phyloP scores from a whole-genome alignment of 192 early-diverging fungal genomes.

The Cladochytrium replicatum region DNA sequence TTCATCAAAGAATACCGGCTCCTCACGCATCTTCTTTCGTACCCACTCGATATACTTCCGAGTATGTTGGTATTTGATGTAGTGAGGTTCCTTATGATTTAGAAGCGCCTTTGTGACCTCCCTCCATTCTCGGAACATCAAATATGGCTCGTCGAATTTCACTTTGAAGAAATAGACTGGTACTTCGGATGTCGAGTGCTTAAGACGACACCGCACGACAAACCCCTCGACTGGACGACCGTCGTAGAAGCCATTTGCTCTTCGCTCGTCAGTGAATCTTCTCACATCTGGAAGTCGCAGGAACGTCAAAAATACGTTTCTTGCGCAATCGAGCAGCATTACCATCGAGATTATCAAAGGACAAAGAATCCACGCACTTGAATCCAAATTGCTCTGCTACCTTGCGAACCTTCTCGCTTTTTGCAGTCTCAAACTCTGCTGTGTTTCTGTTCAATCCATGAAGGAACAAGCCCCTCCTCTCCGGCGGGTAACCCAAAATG shows the following conservation, averaged over 20 bases:
- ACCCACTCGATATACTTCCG: slow-evolving; percentile 71
- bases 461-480: slow-evolving; percentile 71
- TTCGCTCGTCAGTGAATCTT: slow-evolving; percentile 56
- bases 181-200: slow-evolving; percentile 3
- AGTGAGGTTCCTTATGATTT: slow-evolving; percentile 19
- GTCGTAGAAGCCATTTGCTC: slow-evolving; percentile 52
- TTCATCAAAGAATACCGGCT: slow-evolving; percentile 56
- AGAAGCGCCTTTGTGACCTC: slow-evolving; percentile 71
- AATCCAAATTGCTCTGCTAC: slow-evolving; percentile 73
- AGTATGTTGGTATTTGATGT: slow-evolving; percentile 41
- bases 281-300: no score
- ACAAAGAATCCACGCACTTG: slow-evolving; percentile 36
- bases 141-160: slow-evolving; percentile 90
- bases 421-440: slow-evolving; percentile 58
- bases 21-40: slow-evolving; percentile 35
- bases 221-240: slow-evolving; percentile 82
- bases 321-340: no score
- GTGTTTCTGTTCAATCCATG: slow-evolving; percentile 88
- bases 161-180: slow-evolving; percentile 78
- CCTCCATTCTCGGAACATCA: slow-evolving; percentile 95
- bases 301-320: no score
- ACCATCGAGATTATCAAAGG: slow-evolving; percentile 41
- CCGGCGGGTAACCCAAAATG: slow-evolving; percentile 72
- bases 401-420: slow-evolving; percentile 44
- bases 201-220: slow-evolving; percentile 66